These are phyloP conservation scores for Amanita polypyramis DNA, from an alignment of 768 basidiomycete species.

Conservation along the genomic window DNA sequence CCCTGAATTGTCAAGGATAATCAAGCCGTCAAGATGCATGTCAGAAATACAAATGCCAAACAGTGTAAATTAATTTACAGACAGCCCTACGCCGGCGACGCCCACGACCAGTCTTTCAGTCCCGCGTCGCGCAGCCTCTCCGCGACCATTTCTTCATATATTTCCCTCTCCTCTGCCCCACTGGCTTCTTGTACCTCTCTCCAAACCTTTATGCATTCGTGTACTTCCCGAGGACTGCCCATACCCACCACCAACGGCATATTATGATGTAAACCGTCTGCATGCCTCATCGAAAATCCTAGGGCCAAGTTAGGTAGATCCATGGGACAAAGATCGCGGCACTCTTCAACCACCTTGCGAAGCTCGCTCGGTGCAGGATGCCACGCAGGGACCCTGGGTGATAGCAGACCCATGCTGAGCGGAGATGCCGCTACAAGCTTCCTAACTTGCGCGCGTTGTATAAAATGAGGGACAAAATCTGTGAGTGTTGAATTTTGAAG, in stretches of 20 bases:
- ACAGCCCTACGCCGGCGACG: conserved; percentile 38
- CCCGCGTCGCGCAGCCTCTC: conserved; percentile 38
- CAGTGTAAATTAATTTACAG: not conserved
- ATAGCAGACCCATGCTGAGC: conserved; percentile 75
- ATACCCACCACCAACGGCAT: conserved; percentile 68
- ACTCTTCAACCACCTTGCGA: conserved; percentile 29
- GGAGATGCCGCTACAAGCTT: conserved; percentile 76
- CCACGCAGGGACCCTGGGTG: conserved; percentile 49
- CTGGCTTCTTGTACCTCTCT: conserved; percentile 36
- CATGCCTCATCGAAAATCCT: conserved; percentile 53
- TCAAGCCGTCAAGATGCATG: conserved; percentile 78
- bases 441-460: conserved; percentile 49
- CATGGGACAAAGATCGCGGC: conserved; percentile 28
- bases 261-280: conserved; percentile 24
- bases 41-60: not conserved
- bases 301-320: conserved; percentile 60
- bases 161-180: conserved; percentile 23
- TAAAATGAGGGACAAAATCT: conserved; percentile 46
- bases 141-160: conserved; percentile 33
- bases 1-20: conserved; percentile 69
- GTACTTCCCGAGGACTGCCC: conserved; percentile 62
- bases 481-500: conserved; percentile 59
- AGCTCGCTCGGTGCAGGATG: conserved; percentile 61
- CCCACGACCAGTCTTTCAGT: conserved; percentile 64
- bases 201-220: conserved; percentile 63